Percentiles rank a stretch among this genome's conserved stretches.
phyloP scores from a whole-genome alignment of 2,329 filamentous ascomycete species.

The Decorospora gaudefroyi region DNA sequence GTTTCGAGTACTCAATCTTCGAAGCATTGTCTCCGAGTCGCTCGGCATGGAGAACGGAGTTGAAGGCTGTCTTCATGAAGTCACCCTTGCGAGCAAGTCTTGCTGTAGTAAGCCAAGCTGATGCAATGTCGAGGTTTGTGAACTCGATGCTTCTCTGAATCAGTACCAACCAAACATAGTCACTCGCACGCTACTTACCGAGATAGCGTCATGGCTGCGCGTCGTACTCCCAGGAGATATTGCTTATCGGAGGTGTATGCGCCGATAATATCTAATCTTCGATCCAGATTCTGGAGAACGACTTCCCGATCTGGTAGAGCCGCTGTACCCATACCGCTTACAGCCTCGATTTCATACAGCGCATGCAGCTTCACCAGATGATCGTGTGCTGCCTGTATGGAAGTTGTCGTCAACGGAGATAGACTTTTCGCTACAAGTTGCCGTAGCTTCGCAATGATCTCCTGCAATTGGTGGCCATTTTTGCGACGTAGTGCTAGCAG shows the following conservation, averaged over 20 bases:
- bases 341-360: slow-evolving; percentile 81
- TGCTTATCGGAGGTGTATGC: slow-evolving; percentile 92
- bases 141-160: slow-evolving; percentile 57
- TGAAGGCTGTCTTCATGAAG: slow-evolving; percentile 85
- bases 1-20: slow-evolving; percentile 89
- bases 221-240: slow-evolving; percentile 81
- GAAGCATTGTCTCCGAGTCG: slow-evolving; percentile 82
- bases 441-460: slow-evolving; percentile 67
- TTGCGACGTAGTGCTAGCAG: slow-evolving; percentile 63
- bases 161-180: slow-evolving; percentile 6
- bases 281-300: slow-evolving; percentile 63
- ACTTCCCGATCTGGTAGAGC: slow-evolving; percentile 40
- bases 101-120: slow-evolving; percentile 83
- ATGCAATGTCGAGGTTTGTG: slow-evolving; percentile 73
- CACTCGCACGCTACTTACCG: slow-evolving; percentile 54
- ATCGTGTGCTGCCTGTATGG: slow-evolving; percentile 82
- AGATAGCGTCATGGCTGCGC: slow-evolving; percentile 83
- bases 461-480: slow-evolving; percentile 58
- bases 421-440: slow-evolving; percentile 73
- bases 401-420: slow-evolving; percentile 75
- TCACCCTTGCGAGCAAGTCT: slow-evolving; percentile 84
- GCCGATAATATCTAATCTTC: slow-evolving; percentile 85
- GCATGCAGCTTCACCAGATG: slow-evolving; percentile 85
- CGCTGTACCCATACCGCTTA: slow-evolving; percentile 57
- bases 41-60: slow-evolving; percentile 87